Evolutionary conservation across 1,139 yeast species (phyloP), one percentile per base, ranked within the genome.

Genomic region (Zhuliangozyma parablackwelliae): DNA sequence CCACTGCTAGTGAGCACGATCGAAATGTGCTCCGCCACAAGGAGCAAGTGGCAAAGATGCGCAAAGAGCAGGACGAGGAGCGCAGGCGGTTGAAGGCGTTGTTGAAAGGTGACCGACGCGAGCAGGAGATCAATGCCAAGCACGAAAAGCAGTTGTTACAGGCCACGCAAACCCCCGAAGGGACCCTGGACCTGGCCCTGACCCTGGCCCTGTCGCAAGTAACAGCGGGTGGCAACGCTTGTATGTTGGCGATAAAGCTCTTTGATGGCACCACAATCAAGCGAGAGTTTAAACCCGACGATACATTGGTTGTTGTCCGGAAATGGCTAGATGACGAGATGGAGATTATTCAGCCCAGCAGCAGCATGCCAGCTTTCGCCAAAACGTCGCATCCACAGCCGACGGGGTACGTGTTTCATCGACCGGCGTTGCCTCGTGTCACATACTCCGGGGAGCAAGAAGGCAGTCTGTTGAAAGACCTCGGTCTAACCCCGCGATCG

Each of bases 401-500:
- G 6, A 53, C 62, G 1, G 53, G 57, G 29, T 69, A 64, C 43
- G 66, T 58, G 2, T 69, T 69, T 44, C 69, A 64, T 44, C 53
- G 62, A 33, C 72, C 75, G 1, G 51, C 51, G 7, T 46, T 66
- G 6, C 71, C 71, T 3, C 49, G 73, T 21, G 48, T 51, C 10
- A 64, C 72, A 0, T 68, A 51, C 42, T 61, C 71, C 2, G 76
- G 71, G 10, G 64, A 69, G 7, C 82, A 81, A 37, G 89, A 82
- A 50, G 64, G 68, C 38, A 53, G 53, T 35, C 56, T 75, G 4
- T 61, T 84, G 31, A 52, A 49, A 21, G 69, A 63, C 5, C 61
- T 84, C 34, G 76, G 70, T 7, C 61, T 84, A 39, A 61, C 71
- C 10, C 92, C 94, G 1, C 65, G 90, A 36, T 78, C 88, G 10